A percentile compares a stretch with the other conserved stretches of the same genome.
phyloP scores from a whole-genome alignment of 371 early-diverging fungal genomes.

The Lichtheimia hyalospora region DNA sequence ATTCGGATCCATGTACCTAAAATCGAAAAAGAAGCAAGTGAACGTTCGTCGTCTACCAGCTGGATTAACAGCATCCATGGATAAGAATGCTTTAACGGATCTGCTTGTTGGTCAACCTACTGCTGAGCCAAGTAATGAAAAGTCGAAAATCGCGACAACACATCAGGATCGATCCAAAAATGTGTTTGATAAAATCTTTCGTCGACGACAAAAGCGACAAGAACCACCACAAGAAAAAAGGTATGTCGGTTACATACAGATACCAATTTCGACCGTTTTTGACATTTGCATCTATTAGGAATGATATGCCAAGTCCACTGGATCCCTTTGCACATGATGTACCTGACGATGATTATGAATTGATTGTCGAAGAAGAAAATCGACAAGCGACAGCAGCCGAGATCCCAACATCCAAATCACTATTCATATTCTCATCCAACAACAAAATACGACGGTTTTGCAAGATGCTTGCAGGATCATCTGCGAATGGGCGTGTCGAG shows the following conservation, averaged over 20 bases:
- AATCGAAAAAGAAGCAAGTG: slow-evolving; percentile 35
- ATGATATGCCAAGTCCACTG: no score
- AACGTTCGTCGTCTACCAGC: slow-evolving; percentile 44
- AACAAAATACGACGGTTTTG: slow-evolving; percentile 39
- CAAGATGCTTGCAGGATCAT: slow-evolving; percentile 39
- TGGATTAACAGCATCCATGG: slow-evolving; percentile 41
- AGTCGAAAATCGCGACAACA: neutral
- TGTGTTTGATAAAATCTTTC: neutral
- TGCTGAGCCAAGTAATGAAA: neutral
- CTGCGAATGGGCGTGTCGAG: slow-evolving; percentile 34
- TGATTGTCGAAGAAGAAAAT: slow-evolving; percentile 46
- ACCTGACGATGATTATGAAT: slow-evolving; percentile 35
- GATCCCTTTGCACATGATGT: no score
- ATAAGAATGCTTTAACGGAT: slow-evolving; percentile 30
- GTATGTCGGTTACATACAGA: neutral
- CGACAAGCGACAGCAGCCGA: slow-evolving; percentile 27
- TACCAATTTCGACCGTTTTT: no score
- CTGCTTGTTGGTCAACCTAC: slow-evolving; percentile 16
- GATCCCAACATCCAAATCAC: slow-evolving; percentile 23
- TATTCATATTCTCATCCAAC: slow-evolving; percentile 36
- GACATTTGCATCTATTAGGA: no score
- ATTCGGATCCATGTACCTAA: slow-evolving; percentile 29
- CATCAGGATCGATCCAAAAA: neutral
- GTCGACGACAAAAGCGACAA: neutral
- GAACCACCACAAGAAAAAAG: slow-evolving; percentile 2